A percentile compares a stretch with the other conserved stretches of the same genome.
Conservation (phyloP, 441 rosid genomes). For the Bocquillonia castaneifolia region DNA sequence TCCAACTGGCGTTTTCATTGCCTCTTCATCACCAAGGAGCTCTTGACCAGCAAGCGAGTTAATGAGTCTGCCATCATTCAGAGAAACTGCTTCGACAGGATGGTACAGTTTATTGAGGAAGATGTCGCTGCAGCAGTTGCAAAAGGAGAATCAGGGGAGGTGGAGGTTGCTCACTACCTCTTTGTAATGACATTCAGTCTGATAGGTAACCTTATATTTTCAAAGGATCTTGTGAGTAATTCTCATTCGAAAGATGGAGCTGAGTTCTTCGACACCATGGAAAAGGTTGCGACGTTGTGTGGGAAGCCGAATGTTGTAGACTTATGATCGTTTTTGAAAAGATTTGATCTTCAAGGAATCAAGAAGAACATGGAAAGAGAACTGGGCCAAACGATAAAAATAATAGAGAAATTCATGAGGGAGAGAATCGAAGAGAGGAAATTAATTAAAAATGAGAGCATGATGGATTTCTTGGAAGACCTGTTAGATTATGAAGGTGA, state of each 20-base stretch:
- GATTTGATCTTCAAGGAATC: slow-evolving; percentile 13
- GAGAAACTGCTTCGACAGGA: slow-evolving; percentile 2
- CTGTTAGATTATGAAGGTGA: slow-evolving; percentile 38
- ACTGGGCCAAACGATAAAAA: neutral
- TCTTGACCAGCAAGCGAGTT: slow-evolving; percentile 9
- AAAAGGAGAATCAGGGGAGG: slow-evolving; percentile 17
- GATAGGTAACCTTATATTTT: slow-evolving; percentile 22
- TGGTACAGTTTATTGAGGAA: slow-evolving; percentile 15
- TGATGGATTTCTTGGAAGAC: slow-evolving; percentile 39
- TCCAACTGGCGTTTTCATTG: slow-evolving; percentile 15
- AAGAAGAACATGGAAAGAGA: neutral
- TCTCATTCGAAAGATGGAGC: slow-evolving; percentile 15
- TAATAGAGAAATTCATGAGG: slow-evolving; percentile 20
- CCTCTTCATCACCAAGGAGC: slow-evolving; percentile 8
- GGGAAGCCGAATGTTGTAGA: slow-evolving; percentile 24
- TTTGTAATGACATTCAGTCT: slow-evolving; percentile 24
- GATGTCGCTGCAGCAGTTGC: neutral
- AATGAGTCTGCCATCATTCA: slow-evolving; percentile 1
- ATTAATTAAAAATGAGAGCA: neutral
- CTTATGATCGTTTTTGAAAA: slow-evolving; percentile 12
- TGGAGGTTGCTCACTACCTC: slow-evolving; percentile 1
- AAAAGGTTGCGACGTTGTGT: slow-evolving; percentile 11
- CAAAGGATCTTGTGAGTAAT: slow-evolving; percentile 15
- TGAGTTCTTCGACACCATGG: slow-evolving; percentile 21
- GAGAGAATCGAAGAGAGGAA: slow-evolving; percentile 28